phyloP scores from a whole-genome alignment of 192 early-diverging fungal species.

The Coemansia sp. region DNA sequence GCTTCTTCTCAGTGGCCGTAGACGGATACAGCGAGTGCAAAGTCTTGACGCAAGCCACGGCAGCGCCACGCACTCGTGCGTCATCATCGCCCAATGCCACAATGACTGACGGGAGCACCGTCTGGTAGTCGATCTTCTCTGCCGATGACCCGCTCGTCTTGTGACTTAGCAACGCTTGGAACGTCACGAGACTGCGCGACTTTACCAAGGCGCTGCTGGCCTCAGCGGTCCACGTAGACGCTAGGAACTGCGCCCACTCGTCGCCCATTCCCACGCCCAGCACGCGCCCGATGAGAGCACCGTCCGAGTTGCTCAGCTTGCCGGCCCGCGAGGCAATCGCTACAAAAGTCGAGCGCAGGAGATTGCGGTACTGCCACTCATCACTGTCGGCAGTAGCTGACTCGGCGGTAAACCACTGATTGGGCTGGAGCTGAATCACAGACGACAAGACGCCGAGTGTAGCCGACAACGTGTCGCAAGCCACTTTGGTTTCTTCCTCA shows the following conservation, averaged over 20 bases:
- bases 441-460: constrained; percentile 13
- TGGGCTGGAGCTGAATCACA: constrained; percentile 7
- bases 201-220: constrained; percentile 9
- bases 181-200: constrained; percentile 59
- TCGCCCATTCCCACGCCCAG: constrained; percentile 20
- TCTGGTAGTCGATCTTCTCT: constrained; percentile 60
- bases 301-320: constrained; percentile 15
- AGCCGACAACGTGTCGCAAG: constrained; percentile 17
- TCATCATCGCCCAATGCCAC: constrained; percentile 60
- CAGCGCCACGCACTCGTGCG: constrained; percentile 60
- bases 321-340: constrained; percentile 11
- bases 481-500: neutral
- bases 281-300: constrained; percentile 32
- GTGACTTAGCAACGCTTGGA: constrained; percentile 51
- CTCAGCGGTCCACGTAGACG: constrained; percentile 22
- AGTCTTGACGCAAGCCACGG: constrained; percentile 60
- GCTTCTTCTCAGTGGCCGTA: constrained; percentile 13
- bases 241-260: constrained; percentile 52
- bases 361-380: constrained; percentile 9
- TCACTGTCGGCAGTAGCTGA: neutral
- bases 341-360: constrained; percentile 21
- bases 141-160: constrained; percentile 4
- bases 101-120: constrained; percentile 68
- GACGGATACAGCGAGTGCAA: constrained; percentile 38
- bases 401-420: constrained; percentile 22